Percentiles rank a stretch among this genome's conserved stretches.
Evolutionary conservation across 1,284 basidiomycete species (phyloP).

Genomic region (Phellopilus nigrolimitatus): DNA sequence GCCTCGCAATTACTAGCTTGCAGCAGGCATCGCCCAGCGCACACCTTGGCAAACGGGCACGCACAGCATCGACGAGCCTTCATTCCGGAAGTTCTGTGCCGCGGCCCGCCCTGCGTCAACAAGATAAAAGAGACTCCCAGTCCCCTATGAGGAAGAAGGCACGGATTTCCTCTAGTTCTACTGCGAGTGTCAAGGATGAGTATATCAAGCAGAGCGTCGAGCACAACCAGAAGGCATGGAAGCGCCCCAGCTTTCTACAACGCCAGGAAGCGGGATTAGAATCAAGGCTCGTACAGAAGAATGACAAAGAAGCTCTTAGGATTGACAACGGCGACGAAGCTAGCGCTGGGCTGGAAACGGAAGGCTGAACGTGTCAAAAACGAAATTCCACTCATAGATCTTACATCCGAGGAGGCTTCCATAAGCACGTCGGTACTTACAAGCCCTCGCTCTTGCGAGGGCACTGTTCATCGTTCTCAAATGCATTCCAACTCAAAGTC

Average conservation of each 20-base stretch:
- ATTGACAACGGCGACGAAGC: too few relatives aligned
- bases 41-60: slow-evolving; percentile 9
- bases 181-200: neutral
- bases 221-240: slow-evolving; percentile 13
- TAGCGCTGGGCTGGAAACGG: too few relatives aligned
- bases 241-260: slow-evolving; percentile 9
- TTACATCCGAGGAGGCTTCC: too few relatives aligned
- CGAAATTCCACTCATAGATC: too few relatives aligned
- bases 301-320: neutral
- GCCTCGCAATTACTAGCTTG: too few relatives aligned
- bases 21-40: slow-evolving; percentile 7
- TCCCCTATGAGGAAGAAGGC: neutral
- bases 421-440: too few relatives aligned
- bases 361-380: too few relatives aligned
- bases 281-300: too few relatives aligned
- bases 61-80: neutral
- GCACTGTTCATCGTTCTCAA: too few relatives aligned
- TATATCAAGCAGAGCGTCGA: neutral
- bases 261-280: neutral
- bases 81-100: neutral
- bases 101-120: too few relatives aligned
- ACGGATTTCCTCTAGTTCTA: neutral
- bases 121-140: neutral
- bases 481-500: neutral
- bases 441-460: too few relatives aligned